Percentiles rank a stretch among this genome's conserved stretches.
Evolutionary conservation across 169 alveolate genomes (phyloP).

Genomic region (Besnoitia besnoiti): DNA sequence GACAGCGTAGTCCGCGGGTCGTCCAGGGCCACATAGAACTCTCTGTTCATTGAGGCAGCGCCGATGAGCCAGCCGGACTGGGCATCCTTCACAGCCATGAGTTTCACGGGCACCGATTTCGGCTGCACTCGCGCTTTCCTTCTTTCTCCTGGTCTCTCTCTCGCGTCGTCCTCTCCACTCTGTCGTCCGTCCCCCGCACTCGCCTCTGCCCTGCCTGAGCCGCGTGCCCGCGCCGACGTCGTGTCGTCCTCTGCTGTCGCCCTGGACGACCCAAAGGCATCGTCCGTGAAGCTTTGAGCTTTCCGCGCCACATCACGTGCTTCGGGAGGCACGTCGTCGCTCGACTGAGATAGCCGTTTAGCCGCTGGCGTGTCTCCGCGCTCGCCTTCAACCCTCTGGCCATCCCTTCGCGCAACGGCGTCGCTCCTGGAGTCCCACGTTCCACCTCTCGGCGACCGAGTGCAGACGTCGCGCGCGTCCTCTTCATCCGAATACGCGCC

Average conservation of each 20-base stretch:
- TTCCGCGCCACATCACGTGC: neutral
- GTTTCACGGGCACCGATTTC: neutral
- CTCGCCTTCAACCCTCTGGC: neutral
- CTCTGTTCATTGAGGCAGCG: constrained; percentile 10
- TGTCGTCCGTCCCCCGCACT: neutral
- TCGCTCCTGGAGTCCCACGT: neutral
- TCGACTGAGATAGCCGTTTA: neutral
- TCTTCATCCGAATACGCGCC: neutral
- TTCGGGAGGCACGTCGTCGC: neutral
- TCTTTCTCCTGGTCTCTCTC: neutral
- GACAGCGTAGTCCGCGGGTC: constrained; percentile 38
- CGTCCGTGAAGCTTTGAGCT: neutral
- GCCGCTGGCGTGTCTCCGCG: neutral
- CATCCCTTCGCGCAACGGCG: neutral
- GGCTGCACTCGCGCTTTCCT: neutral
- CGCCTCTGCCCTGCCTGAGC: neutral
- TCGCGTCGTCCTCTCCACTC: neutral
- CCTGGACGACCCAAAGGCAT: neutral
- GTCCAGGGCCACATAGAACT: constrained; percentile 35
- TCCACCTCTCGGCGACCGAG: too few species aligned
- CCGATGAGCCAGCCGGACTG: constrained; percentile 48
- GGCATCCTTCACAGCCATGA: constrained; percentile 39
- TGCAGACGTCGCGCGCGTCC: neutral
- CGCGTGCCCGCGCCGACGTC: too few species aligned
- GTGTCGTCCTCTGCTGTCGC: neutral